Evolutionary conservation across 2,329 filamentous ascomycete genomes (phyloP).

Genomic region (Fusarium nelsonii): DNA sequence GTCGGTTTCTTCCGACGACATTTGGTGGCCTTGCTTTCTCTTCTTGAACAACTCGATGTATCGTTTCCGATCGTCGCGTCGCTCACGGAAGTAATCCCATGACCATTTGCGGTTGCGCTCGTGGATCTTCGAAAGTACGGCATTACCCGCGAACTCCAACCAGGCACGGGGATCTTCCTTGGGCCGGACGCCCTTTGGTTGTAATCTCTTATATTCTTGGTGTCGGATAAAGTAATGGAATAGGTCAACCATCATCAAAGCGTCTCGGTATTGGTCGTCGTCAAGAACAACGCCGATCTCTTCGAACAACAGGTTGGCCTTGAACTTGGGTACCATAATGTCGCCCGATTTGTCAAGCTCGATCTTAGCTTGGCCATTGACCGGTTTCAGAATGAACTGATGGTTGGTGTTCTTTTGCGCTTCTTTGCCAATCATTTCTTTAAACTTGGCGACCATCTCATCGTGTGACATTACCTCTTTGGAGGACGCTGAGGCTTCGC

Average conservation of each 20-base stretch:
- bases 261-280: conserved; percentile 96
- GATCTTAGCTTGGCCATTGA: conserved; percentile 93
- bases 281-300: conserved; percentile 98
- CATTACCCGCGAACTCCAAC: conserved; percentile 90
- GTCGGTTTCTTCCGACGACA: conserved; percentile 76
- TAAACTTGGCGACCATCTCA: conserved; percentile 82
- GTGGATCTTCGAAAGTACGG: conserved; percentile 92
- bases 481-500: conserved; percentile 65
- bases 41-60: conserved; percentile 99
- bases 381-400: conserved; percentile 95
- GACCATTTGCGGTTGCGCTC: conserved; percentile 94
- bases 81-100: conserved; percentile 94
- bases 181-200: conserved; percentile 82
- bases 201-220: conserved; percentile 94
- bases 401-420: conserved; percentile 72
- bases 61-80: conserved; percentile 85
- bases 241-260: conserved; percentile 96
- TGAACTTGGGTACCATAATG: conserved; percentile 83
- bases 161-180: conserved; percentile 94
- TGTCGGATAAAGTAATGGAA: conserved; percentile 99
- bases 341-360: conserved; percentile 95
- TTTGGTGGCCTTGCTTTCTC: conserved; percentile 79
- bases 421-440: conserved; percentile 80
- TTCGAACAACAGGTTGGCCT: conserved; percentile 91
- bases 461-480: conserved; percentile 76